Evolutionary conservation across 2,329 filamentous ascomycete species (phyloP).

Genomic region (Paecilomyces sp.): DNA sequence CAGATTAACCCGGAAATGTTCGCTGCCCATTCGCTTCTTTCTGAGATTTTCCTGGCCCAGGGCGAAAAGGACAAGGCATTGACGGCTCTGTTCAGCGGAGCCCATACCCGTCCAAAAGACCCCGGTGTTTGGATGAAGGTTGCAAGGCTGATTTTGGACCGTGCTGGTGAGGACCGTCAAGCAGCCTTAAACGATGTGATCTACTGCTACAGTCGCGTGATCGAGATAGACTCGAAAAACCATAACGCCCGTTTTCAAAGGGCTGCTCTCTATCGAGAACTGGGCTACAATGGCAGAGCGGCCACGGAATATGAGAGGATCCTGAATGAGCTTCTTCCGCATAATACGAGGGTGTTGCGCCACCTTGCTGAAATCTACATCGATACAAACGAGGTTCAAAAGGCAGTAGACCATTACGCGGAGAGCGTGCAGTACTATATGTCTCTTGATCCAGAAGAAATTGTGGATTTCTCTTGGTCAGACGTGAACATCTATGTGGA

Average conservation of each 20-base stretch:
- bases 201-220: constrained; percentile 48
- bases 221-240: constrained; percentile 46
- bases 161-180: constrained; percentile 38
- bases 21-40: constrained; percentile 53
- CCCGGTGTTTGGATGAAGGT: constrained; percentile 51
- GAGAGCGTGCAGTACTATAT: constrained; percentile 45
- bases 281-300: constrained; percentile 40
- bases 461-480: constrained; percentile 59
- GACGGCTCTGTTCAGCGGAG: constrained; percentile 50
- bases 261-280: constrained; percentile 48
- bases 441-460: constrained; percentile 36
- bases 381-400: constrained; percentile 42
- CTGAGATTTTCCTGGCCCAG: constrained; percentile 50
- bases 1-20: constrained; percentile 56
- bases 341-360: constrained; percentile 48
- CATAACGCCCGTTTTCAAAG: constrained; percentile 49
- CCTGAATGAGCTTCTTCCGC: constrained; percentile 45
- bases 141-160: constrained; percentile 47
- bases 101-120: constrained; percentile 50
- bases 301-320: constrained; percentile 48
- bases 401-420: constrained; percentile 46
- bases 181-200: constrained; percentile 41
- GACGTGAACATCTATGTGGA: constrained; percentile 82
- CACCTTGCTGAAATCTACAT: constrained; percentile 53
- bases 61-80: constrained; percentile 52